Percentiles rank a stretch among this genome's conserved stretches.
These are phyloP conservation scores for Pichia kluyveri DNA, from an alignment of 805 yeast genomes.

Conservation along the genomic window DNA sequence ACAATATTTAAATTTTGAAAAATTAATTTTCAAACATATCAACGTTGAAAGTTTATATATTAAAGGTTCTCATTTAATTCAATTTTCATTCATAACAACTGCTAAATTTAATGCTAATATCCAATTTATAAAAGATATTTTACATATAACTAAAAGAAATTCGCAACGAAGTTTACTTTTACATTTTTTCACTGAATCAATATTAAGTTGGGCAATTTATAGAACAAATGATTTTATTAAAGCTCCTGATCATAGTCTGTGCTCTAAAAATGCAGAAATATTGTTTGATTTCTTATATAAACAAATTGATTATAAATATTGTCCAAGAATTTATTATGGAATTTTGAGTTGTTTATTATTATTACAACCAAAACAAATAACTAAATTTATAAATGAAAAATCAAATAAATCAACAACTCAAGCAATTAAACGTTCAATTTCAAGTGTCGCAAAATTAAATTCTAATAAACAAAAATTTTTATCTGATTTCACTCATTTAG, in stretches of 20 bases:
- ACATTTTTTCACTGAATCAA: conserved; percentile 36
- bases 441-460: conserved; percentile 8
- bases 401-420: conserved; percentile 15
- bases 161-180: conserved; percentile 38
- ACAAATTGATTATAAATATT: conserved; percentile 22
- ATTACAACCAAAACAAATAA: conserved; percentile 25
- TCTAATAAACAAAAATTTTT: conserved; percentile 20
- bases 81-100: conserved; percentile 33
- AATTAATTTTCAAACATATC: conserved; percentile 20
- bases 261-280: conserved; percentile 22
- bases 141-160: conserved; percentile 31
- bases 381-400: conserved; percentile 18
- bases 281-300: conserved; percentile 29
- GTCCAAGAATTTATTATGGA: conserved; percentile 22
- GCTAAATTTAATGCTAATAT: conserved; percentile 29
- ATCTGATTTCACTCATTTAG: conserved; percentile 15
- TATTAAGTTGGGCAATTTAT: conserved; percentile 41
- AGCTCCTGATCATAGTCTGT: conserved; percentile 8
- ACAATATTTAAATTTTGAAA: conserved; percentile 31
- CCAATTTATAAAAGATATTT: conserved; percentile 29
- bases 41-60: conserved; percentile 30
- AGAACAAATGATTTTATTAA: conserved; percentile 37
- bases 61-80: conserved; percentile 38
- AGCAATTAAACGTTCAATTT: conserved; percentile 18
- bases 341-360: conserved; percentile 28